A percentile compares a stretch with the other conserved stretches of the same genome.
Conservation (phyloP, 2,329 filamentous ascomycete genomes). For the Colletotrichum scovillei region DNA sequence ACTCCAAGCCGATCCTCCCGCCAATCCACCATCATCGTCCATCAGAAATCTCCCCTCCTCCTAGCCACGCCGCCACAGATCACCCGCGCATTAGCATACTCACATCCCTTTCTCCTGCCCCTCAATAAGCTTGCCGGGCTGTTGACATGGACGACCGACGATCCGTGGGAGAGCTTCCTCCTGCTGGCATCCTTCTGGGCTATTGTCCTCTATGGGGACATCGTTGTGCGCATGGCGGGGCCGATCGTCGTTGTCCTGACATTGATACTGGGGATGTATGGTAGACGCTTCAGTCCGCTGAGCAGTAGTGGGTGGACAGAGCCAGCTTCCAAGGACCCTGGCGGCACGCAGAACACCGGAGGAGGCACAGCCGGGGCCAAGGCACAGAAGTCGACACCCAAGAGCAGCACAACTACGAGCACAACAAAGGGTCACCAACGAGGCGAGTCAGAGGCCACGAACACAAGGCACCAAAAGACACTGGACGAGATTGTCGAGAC, state of each 20-base stretch:
- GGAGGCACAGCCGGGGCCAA: constrained; percentile 19
- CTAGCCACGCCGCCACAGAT: constrained; percentile 95
- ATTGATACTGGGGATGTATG: constrained; percentile 93
- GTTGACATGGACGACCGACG: constrained; percentile 91
- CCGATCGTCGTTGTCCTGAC: constrained; percentile 83
- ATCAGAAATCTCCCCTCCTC: constrained; percentile 94
- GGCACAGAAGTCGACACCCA: constrained; percentile 27
- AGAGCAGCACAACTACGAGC: constrained; percentile 41
- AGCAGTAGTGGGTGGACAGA: constrained; percentile 83
- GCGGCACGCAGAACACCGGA: constrained; percentile 27
- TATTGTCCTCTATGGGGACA: constrained; percentile 85
- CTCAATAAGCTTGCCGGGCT: constrained; percentile 88
- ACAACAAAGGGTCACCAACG: constrained; percentile 51
- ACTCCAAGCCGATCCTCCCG: constrained; percentile 72
- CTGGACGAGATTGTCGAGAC: constrained; percentile 97
- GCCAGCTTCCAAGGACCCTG: constrained; percentile 48
- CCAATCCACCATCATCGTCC: constrained; percentile 91
- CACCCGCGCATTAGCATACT: constrained; percentile 93
- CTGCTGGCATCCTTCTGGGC: constrained; percentile 89
- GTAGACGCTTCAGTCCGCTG: constrained; percentile 86
- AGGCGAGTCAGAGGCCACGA: constrained; percentile 67
- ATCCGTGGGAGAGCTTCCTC: constrained; percentile 97
- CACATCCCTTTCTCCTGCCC: constrained; percentile 91
- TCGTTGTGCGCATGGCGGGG: constrained; percentile 82
- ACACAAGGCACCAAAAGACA: constrained; percentile 88